Evolutionary conservation across 2,329 filamentous ascomycete species (phyloP).

Genomic region (Monilinia aucupariae): DNA sequence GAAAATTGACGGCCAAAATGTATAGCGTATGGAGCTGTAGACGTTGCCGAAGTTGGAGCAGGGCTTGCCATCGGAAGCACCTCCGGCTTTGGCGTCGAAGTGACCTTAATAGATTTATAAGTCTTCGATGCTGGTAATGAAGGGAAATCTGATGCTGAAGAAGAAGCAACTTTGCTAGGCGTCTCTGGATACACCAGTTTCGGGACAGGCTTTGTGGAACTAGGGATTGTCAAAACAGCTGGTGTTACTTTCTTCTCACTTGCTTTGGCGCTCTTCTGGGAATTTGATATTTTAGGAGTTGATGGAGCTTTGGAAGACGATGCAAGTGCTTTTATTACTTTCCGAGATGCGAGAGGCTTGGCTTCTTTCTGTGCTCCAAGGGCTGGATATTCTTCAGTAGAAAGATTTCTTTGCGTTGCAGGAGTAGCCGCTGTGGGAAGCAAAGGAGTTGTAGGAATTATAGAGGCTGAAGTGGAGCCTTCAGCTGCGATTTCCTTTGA

Average conservation of each 20-base stretch:
- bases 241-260: slow-evolving; percentile 28
- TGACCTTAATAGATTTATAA: slow-evolving; percentile 63
- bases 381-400: slow-evolving; percentile 54
- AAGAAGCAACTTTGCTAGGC: slow-evolving; percentile 20
- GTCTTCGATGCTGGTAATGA: slow-evolving; percentile 43
- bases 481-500: slow-evolving; percentile 42
- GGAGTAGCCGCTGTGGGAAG: slow-evolving; percentile 34
- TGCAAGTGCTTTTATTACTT: slow-evolving; percentile 18
- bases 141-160: slow-evolving; percentile 43
- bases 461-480: slow-evolving; percentile 22
- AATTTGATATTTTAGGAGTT: slow-evolving; percentile 12
- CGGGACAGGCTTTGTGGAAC: slow-evolving; percentile 38
- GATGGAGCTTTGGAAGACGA: slow-evolving; percentile 15
- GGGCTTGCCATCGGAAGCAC: slow-evolving; percentile 38
- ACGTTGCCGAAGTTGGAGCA: slow-evolving; percentile 34
- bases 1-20: slow-evolving; percentile 47
- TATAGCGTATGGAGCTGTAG: slow-evolving; percentile 38
- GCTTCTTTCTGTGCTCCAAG: slow-evolving; percentile 37
- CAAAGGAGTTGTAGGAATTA: slow-evolving; percentile 40
- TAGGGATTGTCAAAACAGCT: slow-evolving; percentile 43
- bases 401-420: neutral
- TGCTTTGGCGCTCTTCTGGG: slow-evolving; percentile 19
- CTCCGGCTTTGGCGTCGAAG: slow-evolving; percentile 62
- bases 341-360: slow-evolving; percentile 21
- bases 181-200: slow-evolving; percentile 33